These are phyloP conservation scores for Aspergillus aculeatus DNA, from an alignment of 2,329 filamentous ascomycete species.

Conservation along the genomic window DNA sequence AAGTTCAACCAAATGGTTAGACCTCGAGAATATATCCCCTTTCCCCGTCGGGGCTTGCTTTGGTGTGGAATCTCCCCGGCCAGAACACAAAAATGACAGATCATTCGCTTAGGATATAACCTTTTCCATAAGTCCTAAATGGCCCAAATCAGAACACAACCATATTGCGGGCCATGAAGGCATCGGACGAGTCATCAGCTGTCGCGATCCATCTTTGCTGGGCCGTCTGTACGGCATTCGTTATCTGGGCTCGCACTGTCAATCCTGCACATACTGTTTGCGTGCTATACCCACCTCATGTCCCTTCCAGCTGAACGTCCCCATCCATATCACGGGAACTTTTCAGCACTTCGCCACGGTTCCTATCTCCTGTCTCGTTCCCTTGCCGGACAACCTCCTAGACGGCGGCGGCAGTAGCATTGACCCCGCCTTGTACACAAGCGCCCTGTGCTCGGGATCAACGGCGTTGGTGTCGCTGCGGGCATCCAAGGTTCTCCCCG, in stretches of 20 bases:
- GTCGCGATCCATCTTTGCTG: background rate
- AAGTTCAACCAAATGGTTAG: background rate
- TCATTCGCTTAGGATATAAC: background rate
- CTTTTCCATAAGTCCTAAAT: background rate
- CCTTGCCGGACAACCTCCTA: background rate
- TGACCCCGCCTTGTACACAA: background rate
- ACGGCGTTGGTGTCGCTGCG: background rate
- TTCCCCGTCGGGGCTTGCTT: no score
- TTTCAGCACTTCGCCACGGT: background rate
- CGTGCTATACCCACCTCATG: background rate
- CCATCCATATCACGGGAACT: background rate
- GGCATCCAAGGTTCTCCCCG: background rate
- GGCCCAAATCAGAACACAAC: background rate
- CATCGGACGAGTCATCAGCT: background rate
- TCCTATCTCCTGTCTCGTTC: background rate
- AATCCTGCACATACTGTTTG: background rate
- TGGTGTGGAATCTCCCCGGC: no score
- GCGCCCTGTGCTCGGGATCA: conserved; percentile 2
- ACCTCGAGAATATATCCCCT: no score
- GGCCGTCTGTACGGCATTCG: background rate
- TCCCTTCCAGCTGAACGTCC: background rate
- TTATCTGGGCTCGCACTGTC: background rate
- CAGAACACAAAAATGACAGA: no score
- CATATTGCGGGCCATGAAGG: conserved; percentile 7
- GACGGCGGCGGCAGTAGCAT: background rate